Evolutionary conservation across 2,329 filamentous ascomycete genomes (phyloP), one percentile per base, ranked within the genome.

Genomic region (Fragosphaeria purpurea): DNA sequence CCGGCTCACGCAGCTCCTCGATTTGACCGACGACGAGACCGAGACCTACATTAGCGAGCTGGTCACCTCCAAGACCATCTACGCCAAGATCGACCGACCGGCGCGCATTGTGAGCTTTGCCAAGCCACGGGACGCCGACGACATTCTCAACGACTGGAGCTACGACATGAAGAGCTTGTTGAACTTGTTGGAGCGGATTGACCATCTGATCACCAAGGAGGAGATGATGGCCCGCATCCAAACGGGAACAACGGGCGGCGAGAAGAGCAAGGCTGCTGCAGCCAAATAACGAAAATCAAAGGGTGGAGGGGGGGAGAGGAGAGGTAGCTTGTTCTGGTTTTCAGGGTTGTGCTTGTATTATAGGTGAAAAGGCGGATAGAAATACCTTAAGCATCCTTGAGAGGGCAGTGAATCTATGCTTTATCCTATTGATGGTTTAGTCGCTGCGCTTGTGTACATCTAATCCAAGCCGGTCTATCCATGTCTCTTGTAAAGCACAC

Each of bases 181-280:
- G 52, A 85, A 84, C n/a, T 69, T 88, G 53, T 65, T 91, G 60
- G 86, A 90, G 74, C 73, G 86, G 47, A 94, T 98, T 55, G 93
- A 98, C 65, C 93, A 98, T 68, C 76, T 98, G 62, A 98, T 98
- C 63, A 98, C 94, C 50, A 97, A 97, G 77, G 93, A 98, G 71
- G 93, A 98, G 76, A 98, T 98, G 93, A 98, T 98, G 93, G 93
- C 93, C 41, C 80, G 90, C 53, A 97, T 98, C 62, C 85, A 93
- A 67, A 88, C 88, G 6, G 74, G 65, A 6, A 70, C 69, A 46
- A 66, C 65, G 53, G 64, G 66, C 54, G 60, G 56, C 37, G 60
- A 61, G 50, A 68, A 68, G 59, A 59, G 63, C 38, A 68, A 71
- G 62, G 62, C 62, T 13, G 58, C 59, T 12, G 68, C 70, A 59